Evolutionary conservation across 2,329 filamentous ascomycete genomes (phyloP).

Genomic region (Elsinoe australis): DNA sequence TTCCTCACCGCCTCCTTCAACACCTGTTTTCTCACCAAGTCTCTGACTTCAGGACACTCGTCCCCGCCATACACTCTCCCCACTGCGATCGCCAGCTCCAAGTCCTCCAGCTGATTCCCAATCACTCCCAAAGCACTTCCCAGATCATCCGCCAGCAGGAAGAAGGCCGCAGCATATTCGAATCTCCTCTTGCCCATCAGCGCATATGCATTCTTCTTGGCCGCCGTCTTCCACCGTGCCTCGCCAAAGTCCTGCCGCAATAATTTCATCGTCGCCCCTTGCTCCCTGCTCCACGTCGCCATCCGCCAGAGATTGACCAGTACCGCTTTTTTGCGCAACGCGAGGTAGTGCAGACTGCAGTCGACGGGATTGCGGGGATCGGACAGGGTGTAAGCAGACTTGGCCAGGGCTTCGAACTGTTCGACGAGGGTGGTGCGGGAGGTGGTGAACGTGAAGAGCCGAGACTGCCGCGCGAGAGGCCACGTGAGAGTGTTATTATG

Average conservation of each 20-base stretch:
- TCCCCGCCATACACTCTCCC: slow-evolving; percentile 85
- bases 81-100: slow-evolving; percentile 83
- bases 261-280: slow-evolving; percentile 67
- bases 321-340: slow-evolving; percentile 78
- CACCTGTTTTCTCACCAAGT: slow-evolving; percentile 71
- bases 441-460: slow-evolving; percentile 90
- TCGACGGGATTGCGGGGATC: slow-evolving; percentile 85
- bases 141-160: slow-evolving; percentile 77
- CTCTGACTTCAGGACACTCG: slow-evolving; percentile 61
- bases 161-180: slow-evolving; percentile 93
- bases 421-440: slow-evolving; percentile 67
- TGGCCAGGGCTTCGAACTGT: slow-evolving; percentile 83
- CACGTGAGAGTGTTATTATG: slow-evolving; percentile 74
- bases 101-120: slow-evolving; percentile 75
- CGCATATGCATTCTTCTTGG: slow-evolving; percentile 93
- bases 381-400: slow-evolving; percentile 84
- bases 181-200: slow-evolving; percentile 85
- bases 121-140: slow-evolving; percentile 82
- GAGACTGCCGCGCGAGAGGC: slow-evolving; percentile 76
- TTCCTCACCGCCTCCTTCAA: slow-evolving; percentile 68
- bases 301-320: slow-evolving; percentile 91
- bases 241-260: slow-evolving; percentile 88
- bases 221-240: slow-evolving; percentile 76
- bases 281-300: slow-evolving; percentile 81
- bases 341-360: slow-evolving; percentile 85